Evolutionary conservation across 108 stramenopile genomes (phyloP).

Genomic region (Stephanodiscus triporus): DNA sequence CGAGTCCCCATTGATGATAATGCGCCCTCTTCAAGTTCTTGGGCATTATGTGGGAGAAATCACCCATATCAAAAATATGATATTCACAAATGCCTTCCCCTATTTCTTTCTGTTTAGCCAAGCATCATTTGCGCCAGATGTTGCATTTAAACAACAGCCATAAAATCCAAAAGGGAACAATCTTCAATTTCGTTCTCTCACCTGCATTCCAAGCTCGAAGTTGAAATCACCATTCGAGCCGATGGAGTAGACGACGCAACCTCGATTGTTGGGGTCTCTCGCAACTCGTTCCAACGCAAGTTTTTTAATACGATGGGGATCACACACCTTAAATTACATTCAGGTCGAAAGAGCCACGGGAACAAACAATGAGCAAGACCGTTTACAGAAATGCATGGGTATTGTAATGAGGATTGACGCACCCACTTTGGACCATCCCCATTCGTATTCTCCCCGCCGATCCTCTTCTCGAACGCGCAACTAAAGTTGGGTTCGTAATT

Average conservation of each 20-base stretch:
- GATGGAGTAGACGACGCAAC: slow-evolving; percentile 24
- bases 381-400: not conserved
- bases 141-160: too few species aligned
- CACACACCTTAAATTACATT: not conserved
- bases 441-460: slow-evolving; percentile 20
- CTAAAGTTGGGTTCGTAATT: slow-evolving; percentile 57
- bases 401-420: not conserved
- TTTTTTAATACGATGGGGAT: not conserved
- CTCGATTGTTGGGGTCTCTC: too few species aligned
- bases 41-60: slow-evolving; percentile 34
- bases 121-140: too few species aligned
- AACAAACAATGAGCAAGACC: not conserved
- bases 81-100: slow-evolving; percentile 56
- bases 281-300: not conserved
- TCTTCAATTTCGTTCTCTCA: too few species aligned
- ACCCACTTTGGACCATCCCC: slow-evolving; percentile 57
- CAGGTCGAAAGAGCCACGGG: too few species aligned
- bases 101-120: slow-evolving; percentile 5
- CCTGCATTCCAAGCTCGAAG: slow-evolving; percentile 49
- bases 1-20: slow-evolving; percentile 67
- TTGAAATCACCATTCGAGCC: slow-evolving; percentile 47
- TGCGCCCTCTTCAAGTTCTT: slow-evolving; percentile 39
- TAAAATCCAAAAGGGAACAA: too few species aligned
- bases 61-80: slow-evolving; percentile 63
- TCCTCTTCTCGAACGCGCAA: slow-evolving; percentile 45